A percentile compares a stretch with the other conserved stretches of the same genome.
phyloP scores from a whole-genome alignment of 1,284 basidiomycete genomes.

The Moniliella sp. region DNA sequence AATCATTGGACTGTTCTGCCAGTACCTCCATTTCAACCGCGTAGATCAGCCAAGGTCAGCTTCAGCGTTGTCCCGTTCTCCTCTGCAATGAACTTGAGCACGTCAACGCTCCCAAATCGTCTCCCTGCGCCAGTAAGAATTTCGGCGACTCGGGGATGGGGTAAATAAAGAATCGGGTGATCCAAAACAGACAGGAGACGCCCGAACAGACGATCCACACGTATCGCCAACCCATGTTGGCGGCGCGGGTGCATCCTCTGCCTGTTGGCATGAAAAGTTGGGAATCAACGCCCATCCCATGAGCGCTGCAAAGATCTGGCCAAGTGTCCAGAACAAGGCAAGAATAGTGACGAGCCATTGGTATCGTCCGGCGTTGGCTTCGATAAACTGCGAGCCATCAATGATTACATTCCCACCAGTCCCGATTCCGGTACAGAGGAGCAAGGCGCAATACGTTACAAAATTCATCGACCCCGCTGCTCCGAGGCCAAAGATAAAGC shows the following conservation, averaged over 20 bases:
- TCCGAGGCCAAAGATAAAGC: no score
- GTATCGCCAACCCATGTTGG: constrained; percentile 30
- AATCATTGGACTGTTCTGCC: no score
- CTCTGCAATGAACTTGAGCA: constrained; percentile 22
- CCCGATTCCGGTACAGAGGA: no score
- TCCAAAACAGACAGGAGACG: constrained; percentile 21
- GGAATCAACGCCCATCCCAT: constrained; percentile 30
- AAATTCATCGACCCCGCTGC: no score
- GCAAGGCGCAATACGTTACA: no score
- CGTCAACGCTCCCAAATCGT: constrained; percentile 27
- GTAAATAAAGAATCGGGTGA: constrained; percentile 24
- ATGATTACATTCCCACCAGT: constrained; percentile 30
- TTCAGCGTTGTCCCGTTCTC: constrained; percentile 20
- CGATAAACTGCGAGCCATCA: constrained; percentile 31
- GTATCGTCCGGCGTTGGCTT: constrained; percentile 23
- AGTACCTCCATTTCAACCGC: no score
- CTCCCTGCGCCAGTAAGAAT: constrained; percentile 27
- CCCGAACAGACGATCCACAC: constrained; percentile 23
- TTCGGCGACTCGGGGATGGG: constrained; percentile 31
- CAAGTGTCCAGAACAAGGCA: constrained; percentile 28
- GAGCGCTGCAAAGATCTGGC: constrained; percentile 24
- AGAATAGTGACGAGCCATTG: constrained; percentile 8
- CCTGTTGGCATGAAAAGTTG: constrained; percentile 27
- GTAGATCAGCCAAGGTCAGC: no score
- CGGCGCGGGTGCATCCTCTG: constrained; percentile 1